A percentile compares a stretch with the other conserved stretches of the same genome.
Conservation (phyloP, 305 asterid species). For the Fraxinus platypoda region DNA sequence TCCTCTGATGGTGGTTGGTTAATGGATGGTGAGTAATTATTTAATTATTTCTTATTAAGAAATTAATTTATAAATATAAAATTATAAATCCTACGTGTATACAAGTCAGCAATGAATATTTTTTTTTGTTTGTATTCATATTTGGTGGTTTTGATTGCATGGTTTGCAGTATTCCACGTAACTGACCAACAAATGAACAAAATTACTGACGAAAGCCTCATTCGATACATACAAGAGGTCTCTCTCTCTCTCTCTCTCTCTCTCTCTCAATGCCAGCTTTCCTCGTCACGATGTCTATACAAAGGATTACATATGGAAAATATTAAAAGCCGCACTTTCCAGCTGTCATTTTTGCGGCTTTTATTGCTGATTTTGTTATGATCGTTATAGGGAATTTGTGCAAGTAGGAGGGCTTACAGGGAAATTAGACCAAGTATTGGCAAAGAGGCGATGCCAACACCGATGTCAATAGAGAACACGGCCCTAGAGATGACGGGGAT, state of each 20-base stretch:
- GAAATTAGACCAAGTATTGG: slow-evolving; percentile 24
- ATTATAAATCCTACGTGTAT: slow-evolving; percentile 15
- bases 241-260: slow-evolving; percentile 16
- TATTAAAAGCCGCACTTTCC: not conserved
- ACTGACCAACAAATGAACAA: slow-evolving; percentile 75
- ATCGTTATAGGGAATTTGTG: slow-evolving; percentile 53
- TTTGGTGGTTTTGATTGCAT: slow-evolving; percentile 28
- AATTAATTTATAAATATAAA: not conserved
- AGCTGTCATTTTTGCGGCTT: not conserved
- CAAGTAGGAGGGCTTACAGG: slow-evolving; percentile 42
- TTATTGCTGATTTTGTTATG: not conserved
- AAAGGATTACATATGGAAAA: not conserved
- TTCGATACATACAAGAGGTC: slow-evolving; percentile 65
- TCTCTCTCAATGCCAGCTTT: not conserved
- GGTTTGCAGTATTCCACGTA: slow-evolving; percentile 76
- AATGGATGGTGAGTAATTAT: slow-evolving; percentile 73
- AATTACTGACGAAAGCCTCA: slow-evolving; percentile 59
- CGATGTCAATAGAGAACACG: slow-evolving; percentile 43
- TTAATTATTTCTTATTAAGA: not conserved
- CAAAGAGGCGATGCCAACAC: slow-evolving; percentile 31
- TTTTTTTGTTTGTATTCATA: slow-evolving; percentile 22
- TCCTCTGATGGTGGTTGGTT: slow-evolving; percentile 95
- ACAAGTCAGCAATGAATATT: slow-evolving; percentile 28
- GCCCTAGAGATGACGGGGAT: slow-evolving; percentile 81
- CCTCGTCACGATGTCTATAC: not conserved